Conservation (phyloP, 495 filamentous ascomycete genomes). For the Xylaria bambusicola region DNA sequence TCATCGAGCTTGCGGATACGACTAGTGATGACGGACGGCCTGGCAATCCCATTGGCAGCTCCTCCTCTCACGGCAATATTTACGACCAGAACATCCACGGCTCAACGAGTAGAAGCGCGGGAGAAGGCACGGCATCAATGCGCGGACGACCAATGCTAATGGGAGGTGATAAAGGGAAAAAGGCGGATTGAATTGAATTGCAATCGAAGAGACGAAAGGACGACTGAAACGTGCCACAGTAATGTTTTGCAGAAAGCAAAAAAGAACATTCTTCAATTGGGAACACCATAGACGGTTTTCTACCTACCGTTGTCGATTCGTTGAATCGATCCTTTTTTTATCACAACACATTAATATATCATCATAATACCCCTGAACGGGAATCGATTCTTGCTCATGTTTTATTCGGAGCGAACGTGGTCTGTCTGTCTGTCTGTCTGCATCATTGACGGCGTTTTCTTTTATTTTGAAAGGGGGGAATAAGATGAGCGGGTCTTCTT, state of each 20-base stretch:
- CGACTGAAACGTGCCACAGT: too few relatives aligned
- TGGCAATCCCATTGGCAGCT: not conserved
- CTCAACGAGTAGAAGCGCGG: slow-evolving; percentile 36
- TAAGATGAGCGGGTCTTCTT: slow-evolving; percentile 16
- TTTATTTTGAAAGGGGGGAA: not conserved
- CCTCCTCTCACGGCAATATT: not conserved
- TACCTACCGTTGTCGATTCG: slow-evolving; percentile 7
- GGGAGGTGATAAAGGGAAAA: slow-evolving; percentile 33
- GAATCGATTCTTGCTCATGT: slow-evolving; percentile 17
- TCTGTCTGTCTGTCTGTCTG: too few relatives aligned
- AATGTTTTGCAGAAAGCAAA: too few relatives aligned
- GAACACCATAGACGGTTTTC: slow-evolving; percentile 7
- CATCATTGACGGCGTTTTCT: slow-evolving; percentile 34
- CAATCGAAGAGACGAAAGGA: too few relatives aligned
- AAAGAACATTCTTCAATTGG: too few relatives aligned
- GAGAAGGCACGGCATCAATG: slow-evolving; percentile 24
- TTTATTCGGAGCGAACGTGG: slow-evolving; percentile 16
- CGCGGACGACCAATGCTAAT: slow-evolving; percentile 26
- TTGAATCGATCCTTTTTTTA: slow-evolving; percentile 6
- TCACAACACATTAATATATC: slow-evolving; percentile 18
- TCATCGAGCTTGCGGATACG: slow-evolving; percentile 81
- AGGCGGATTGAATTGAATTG: too few relatives aligned
- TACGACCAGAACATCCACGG: slow-evolving; percentile 25
- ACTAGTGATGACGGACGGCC: slow-evolving; percentile 53
- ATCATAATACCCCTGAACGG: not conserved